A percentile compares a stretch with the other conserved stretches of the same genome.
phyloP scores from a whole-genome alignment of 164 flowering plant species.

The Umbellularia californica region DNA sequence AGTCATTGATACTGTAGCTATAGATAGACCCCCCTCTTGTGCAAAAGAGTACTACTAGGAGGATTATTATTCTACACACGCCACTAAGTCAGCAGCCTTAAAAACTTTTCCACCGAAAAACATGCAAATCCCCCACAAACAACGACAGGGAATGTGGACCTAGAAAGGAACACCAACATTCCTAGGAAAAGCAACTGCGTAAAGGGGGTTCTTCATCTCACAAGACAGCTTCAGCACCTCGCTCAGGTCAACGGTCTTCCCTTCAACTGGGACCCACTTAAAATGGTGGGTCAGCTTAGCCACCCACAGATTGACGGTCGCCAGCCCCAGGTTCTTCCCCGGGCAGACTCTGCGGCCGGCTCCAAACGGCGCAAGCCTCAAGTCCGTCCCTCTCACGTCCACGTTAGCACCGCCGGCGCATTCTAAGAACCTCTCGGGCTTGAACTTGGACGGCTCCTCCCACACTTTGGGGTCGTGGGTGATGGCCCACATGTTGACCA shows the following conservation, averaged over 20 bases:
- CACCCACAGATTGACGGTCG: slow-evolving; percentile 50
- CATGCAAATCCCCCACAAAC: too few relatives aligned
- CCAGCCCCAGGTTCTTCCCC: slow-evolving; percentile 47
- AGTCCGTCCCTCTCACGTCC: slow-evolving; percentile 41
- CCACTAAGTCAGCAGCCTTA: too few relatives aligned
- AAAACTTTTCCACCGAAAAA: too few relatives aligned
- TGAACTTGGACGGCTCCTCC: slow-evolving; percentile 34
- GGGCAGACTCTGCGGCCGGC: slow-evolving; percentile 63
- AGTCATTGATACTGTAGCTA: too few relatives aligned
- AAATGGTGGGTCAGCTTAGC: slow-evolving; percentile 41
- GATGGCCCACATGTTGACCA: slow-evolving; percentile 75
- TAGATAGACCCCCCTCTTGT: too few relatives aligned
- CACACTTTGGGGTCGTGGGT: slow-evolving; percentile 41
- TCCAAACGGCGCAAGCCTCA: slow-evolving; percentile 62
- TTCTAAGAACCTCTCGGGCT: slow-evolving; percentile 45
- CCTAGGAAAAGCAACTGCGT: slow-evolving; percentile 26
- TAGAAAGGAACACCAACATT: background rate
- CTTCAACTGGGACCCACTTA: slow-evolving; percentile 28
- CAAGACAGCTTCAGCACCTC: slow-evolving; percentile 48
- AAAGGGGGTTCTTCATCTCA: slow-evolving; percentile 49
- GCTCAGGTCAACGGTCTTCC: slow-evolving; percentile 30
- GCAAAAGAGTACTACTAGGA: too few relatives aligned
- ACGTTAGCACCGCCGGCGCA: slow-evolving; percentile 23
- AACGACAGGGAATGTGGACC: too few relatives aligned
- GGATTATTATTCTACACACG: too few relatives aligned